Base-by-base conservation (phyloP, 179 eudicot genomes). In the Amaranthus tricolor region DNA sequence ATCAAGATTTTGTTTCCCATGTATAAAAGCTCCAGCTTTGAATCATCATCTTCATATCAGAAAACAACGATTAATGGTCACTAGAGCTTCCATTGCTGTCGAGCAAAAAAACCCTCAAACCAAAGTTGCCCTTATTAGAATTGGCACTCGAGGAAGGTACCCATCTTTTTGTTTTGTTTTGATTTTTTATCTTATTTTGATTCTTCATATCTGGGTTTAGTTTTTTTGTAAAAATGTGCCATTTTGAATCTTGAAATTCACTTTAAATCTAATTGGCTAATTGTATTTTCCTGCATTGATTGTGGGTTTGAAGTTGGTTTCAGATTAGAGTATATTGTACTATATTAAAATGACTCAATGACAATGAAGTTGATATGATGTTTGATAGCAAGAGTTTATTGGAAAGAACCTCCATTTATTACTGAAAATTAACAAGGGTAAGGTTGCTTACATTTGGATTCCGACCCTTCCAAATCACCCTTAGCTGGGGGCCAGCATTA, bases 91-190 rank as follows among this genome's bases (percentile, higher is more conserved):
- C 16, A 68, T 92, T 63, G 92, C 94, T 5, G 84, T 84, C 49
- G 92, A 91, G 73, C 85, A 86, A 74, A 74, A 91, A 78, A 69
- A 77, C 40, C 73, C 83, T 62, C 81, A 81, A 68, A 82, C 84
- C 15, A 90, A 86, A 74, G 79, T 90, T 62, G 90, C 98, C 20
- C 86, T 94, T 31, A 65, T 94, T 55, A 79, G 96, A 73, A 92
- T 94, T 73, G 98, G 98, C 55, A 94, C 98, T 20, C 73, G 98
- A 71, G 98, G 98, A 80, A 94, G 97, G 98, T 94, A 84, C 74
- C 64, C 15, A 17, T 50, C 57, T 31, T 61, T 45, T 51, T 70
- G 4, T 65, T 74, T 61, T 21, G n/a, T 56, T 49, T 69, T 43
- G n/a, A n/a, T n/a, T n/a, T 61, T 45, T 51, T 70, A 2, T 65